A percentile compares a stretch with the other conserved stretches of the same genome.
These are phyloP conservation scores for Typha latifolia DNA, from an alignment of 176 grass and related monocot species.

Conservation along the genomic window DNA sequence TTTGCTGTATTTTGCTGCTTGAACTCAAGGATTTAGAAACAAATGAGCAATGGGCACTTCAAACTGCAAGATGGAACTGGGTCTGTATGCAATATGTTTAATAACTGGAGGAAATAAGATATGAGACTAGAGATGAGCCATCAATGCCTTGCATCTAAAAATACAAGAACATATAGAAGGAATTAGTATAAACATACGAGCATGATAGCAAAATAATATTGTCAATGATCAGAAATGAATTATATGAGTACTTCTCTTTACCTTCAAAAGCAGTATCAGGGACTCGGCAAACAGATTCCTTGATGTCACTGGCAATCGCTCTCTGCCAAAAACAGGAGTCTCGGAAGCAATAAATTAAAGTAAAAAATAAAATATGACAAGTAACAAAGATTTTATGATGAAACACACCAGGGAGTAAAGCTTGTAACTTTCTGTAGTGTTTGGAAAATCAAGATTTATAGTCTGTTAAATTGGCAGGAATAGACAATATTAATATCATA, in stretches of 20 bases:
- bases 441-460: constrained; percentile 71
- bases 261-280: constrained; percentile 96
- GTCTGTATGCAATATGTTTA: too few relatives aligned
- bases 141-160: too few relatives aligned
- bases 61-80: too few relatives aligned
- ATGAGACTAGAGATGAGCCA: too few relatives aligned
- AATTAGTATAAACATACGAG: too few relatives aligned
- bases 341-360: constrained; percentile 12
- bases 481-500: background rate
- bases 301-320: constrained; percentile 91
- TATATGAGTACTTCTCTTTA: constrained; percentile 20
- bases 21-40: too few relatives aligned
- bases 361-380: background rate
- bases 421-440: constrained; percentile 88
- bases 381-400: constrained; percentile 10
- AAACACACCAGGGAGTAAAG: constrained; percentile 76
- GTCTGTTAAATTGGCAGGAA: constrained; percentile 35
- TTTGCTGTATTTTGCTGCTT: too few relatives aligned
- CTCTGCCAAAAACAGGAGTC: constrained; percentile 37
- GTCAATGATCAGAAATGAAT: background rate
- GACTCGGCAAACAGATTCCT: constrained; percentile 91
- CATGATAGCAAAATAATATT: background rate
- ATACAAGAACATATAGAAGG: too few relatives aligned
- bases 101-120: too few relatives aligned
- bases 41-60: too few relatives aligned